Evolutionary conservation across 805 yeast species (phyloP), one percentile per base, ranked within the genome.

Genomic region (Kazachstania bromeliacearum): DNA sequence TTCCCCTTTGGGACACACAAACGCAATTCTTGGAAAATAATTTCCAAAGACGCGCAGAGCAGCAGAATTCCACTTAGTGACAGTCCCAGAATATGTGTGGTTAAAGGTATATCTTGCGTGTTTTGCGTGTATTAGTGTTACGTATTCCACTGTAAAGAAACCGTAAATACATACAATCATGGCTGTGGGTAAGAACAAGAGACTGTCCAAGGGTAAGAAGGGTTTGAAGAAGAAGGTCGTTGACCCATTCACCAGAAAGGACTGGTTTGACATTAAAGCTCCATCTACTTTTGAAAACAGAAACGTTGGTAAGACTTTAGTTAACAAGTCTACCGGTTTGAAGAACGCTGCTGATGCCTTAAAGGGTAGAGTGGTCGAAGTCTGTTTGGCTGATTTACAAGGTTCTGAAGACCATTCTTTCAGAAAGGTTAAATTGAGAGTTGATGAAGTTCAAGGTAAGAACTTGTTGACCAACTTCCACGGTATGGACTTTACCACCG

Each of bases 221-320:
- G 96, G 96, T 64, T 73, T 85, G 70, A 88, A 89, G 94, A 89
- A 89, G 94, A 89, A 80, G 81, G 89, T 84, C 65, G 94, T 85
- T 57, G 97, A 88, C 78, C 96, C 97, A 66, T 89, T 88, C 89
- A 76, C 95, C 79, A 85, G 88, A 73, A 88, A 88, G 75, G 96
- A 88, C 60, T 88, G 97, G 96, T 87, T 75, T 70, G 94, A 84
- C 70, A 84, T 87, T 73, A 87, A 88, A 76, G 97, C 96, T 54
- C 97, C 97, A 64, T 79, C 96, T 60, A 87, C 96, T 60, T 88
- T 88, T 62, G 96, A 87, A 72, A 85, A 84, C 81, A 87, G 96
- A 73, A 84, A 84, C 61, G 96, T 87, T 65, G 97, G 97, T 70
- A 87, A 89, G 79, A 88, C 97, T 60, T 75, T 89, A 62, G 94